These are phyloP conservation scores for Trypanosoma boissoni DNA, from an alignment of 208 protist species.

Conservation along the genomic window DNA sequence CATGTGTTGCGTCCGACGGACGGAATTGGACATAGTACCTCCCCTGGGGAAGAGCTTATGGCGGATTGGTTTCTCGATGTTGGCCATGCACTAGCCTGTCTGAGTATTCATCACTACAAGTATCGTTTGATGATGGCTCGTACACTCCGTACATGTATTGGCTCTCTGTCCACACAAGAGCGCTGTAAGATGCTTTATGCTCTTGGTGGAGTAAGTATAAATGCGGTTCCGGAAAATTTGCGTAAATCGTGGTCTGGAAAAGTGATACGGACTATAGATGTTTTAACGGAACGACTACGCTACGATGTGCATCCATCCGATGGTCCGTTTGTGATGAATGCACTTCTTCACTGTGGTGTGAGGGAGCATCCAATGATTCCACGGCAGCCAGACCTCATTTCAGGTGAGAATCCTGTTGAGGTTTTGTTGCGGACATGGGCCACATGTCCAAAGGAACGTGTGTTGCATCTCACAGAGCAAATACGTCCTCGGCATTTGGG, in stretches of 20 bases:
- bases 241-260: slow-evolving; percentile 56
- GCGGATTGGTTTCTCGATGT: slow-evolving; percentile 81
- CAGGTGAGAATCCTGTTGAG: slow-evolving; percentile 71
- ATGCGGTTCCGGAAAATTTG: slow-evolving; percentile 45
- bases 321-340: slow-evolving; percentile 76
- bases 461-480: slow-evolving; percentile 76
- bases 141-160: slow-evolving; percentile 49
- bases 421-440: slow-evolving; percentile 72
- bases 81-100: slow-evolving; percentile 67
- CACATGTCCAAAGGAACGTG: slow-evolving; percentile 58
- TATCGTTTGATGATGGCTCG: slow-evolving; percentile 77
- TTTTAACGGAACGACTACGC: slow-evolving; percentile 56
- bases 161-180: slow-evolving; percentile 45
- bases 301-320: slow-evolving; percentile 52
- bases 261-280: slow-evolving; percentile 41
- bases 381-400: slow-evolving; percentile 17
- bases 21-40: slow-evolving; percentile 17
- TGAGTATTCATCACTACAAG: slow-evolving; percentile 71
- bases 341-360: slow-evolving; percentile 65
- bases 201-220: slow-evolving; percentile 39
- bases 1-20: slow-evolving; percentile 69
- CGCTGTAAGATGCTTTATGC: slow-evolving; percentile 81
- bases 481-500: slow-evolving; percentile 66
- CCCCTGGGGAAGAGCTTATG: slow-evolving; percentile 38
- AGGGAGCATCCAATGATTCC: slow-evolving; percentile 74